These are phyloP conservation scores for Fusarium sp. DNA, from an alignment of 2,329 filamentous ascomycete species.

Conservation along the genomic window DNA sequence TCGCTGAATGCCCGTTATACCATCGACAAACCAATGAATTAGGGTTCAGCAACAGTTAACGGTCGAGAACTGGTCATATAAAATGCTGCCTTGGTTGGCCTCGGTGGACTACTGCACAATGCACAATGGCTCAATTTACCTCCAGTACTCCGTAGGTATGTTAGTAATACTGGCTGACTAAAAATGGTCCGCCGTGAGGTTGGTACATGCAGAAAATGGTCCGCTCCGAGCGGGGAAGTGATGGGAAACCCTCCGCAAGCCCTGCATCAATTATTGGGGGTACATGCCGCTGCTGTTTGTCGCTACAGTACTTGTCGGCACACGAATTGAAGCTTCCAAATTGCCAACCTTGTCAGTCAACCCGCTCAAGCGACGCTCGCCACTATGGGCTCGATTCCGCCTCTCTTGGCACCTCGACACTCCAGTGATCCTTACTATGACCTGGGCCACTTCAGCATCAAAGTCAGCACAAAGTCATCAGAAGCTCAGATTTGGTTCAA, in stretches of 20 bases:
- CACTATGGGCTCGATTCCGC: conserved; percentile 16
- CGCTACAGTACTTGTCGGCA: no score
- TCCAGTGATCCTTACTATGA: conserved; percentile 23
- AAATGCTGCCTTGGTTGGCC: no score
- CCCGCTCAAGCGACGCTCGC: neutral
- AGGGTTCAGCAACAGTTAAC: no score
- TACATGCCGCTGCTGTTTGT: neutral
- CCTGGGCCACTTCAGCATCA: conserved; percentile 26
- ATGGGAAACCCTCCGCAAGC: conserved; percentile 7
- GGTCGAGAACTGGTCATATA: no score
- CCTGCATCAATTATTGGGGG: neutral
- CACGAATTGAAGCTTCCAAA: neutral
- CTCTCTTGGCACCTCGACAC: neutral
- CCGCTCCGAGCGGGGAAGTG: conserved; percentile 1
- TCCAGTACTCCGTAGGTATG: no score
- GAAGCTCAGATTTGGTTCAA: conserved; percentile 75
- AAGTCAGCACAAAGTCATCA: conserved; percentile 12
- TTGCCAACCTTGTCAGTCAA: neutral
- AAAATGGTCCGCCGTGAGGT: neutral
- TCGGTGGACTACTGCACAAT: no score
- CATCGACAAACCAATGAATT: no score
- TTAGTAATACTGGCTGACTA: no score
- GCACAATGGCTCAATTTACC: no score
- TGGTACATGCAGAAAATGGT: neutral
- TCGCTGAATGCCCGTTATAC: no score